These are phyloP conservation scores for Lichtheimia hyalospora DNA, from an alignment of 371 early-diverging fungal genomes.

Conservation along the genomic window DNA sequence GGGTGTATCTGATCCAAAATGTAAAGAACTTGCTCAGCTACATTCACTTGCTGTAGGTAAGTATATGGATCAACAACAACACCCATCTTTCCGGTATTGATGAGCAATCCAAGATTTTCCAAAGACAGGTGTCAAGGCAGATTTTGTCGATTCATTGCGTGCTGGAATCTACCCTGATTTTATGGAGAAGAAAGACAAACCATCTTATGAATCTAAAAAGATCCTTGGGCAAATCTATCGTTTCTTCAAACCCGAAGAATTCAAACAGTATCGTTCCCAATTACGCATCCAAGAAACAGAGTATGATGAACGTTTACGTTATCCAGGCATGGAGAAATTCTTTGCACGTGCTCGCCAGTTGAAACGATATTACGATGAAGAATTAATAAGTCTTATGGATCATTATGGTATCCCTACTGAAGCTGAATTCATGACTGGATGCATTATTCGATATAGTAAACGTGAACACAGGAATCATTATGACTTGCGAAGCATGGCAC, in stretches of 20 bases:
- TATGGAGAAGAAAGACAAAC: slow-evolving; percentile 37
- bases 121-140: slow-evolving; percentile 64
- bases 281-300: background rate
- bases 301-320: slow-evolving; percentile 44
- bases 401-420: slow-evolving; percentile 57
- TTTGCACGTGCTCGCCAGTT: slow-evolving; percentile 43
- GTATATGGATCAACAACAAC: slow-evolving; percentile 2
- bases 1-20: slow-evolving; percentile 41
- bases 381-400: slow-evolving; percentile 51
- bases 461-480: slow-evolving; percentile 4
- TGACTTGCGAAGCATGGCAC: background rate
- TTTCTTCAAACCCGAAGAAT: slow-evolving; percentile 13
- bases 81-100: background rate
- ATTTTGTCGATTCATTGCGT: slow-evolving; percentile 18
- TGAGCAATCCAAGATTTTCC: slow-evolving; percentile 52
- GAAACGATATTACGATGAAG: slow-evolving; percentile 52
- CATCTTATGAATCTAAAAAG: slow-evolving; percentile 46
- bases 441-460: slow-evolving; percentile 26
- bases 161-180: slow-evolving; percentile 17
- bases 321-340: slow-evolving; percentile 53
- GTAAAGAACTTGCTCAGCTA: slow-evolving; percentile 55
- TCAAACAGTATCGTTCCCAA: slow-evolving; percentile 1
- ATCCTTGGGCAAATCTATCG: slow-evolving; percentile 60
- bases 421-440: slow-evolving; percentile 42
- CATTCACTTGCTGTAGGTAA: slow-evolving; percentile 70